Base-by-base conservation (phyloP, 352 stramenopile genomes). In the Lagenidium sp. region DNA sequence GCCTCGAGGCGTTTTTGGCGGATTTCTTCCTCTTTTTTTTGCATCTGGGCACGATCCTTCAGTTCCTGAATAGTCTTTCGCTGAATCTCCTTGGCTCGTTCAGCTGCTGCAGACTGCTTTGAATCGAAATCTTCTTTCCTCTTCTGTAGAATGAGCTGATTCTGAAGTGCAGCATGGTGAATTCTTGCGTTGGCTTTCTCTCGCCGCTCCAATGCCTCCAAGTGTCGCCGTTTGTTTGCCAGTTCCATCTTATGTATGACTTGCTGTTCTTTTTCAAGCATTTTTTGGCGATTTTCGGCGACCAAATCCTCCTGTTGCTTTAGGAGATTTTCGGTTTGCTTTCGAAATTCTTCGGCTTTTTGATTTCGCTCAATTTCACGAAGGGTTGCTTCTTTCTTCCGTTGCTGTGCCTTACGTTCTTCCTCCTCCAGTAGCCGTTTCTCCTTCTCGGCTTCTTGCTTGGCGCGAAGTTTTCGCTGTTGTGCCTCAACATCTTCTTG, bases 281-380 rank as follows among this genome's bases (percentile, higher is more conserved):
- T 84, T 30, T 59, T 55, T 16, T 65, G 47, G 4, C 71, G 50
- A 40, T 82, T 85, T 21, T 43, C 53, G 3, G 49, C 53, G 0
- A 85, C 57, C 8, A 67, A 38, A 19, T 79, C 66, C 52, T 87
- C 78, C 30, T 90, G 78, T 20, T 85, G 70, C 21, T 65, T 47
- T 8, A 87, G 36, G n/a, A 90, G 34, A 15, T 59, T 56, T 18
- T 85, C 70, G 0, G 78, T 87, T 20, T 90, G 69, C 22, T 49
- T 49, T 19, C 61, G 53, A 52, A 84, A 86, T 21, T 77, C 70
- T n/a, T 90, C 78, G 12, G 78, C 68, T 49, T 85, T 86, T 23
- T 68, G 43, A 12, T 63, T 68, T 29, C 71, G 63, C 49, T 86
- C 74, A 2, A 65, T 29, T 20, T 90, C 78, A 4, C 64, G 57